Evolutionary conservation across 1,284 basidiomycete genomes (phyloP).

Genomic region (Ganoderma lucidum): DNA sequence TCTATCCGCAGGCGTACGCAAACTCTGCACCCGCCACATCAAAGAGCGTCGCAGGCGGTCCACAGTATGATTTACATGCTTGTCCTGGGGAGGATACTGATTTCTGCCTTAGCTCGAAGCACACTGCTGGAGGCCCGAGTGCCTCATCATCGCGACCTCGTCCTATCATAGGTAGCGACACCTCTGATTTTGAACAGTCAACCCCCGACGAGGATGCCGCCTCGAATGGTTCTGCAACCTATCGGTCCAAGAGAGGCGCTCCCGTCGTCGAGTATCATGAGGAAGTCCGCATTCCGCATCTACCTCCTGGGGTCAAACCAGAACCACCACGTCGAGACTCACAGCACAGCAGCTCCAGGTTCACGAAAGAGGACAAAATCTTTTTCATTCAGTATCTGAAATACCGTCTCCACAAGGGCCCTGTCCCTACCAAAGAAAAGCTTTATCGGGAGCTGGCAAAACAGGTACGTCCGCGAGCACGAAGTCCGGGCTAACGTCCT

Average conservation of each 20-base stretch:
- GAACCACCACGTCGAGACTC: conserved; percentile 9
- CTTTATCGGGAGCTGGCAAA: conserved; percentile 18
- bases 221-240: background rate
- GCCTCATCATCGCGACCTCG: background rate
- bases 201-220: background rate
- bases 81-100: background rate
- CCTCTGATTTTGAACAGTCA: background rate
- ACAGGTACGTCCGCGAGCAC: conserved; percentile 7
- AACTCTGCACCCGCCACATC: background rate
- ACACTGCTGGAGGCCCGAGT: background rate
- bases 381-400: conserved; percentile 21
- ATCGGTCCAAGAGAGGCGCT: conserved; percentile 10
- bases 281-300: conserved; percentile 12
- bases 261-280: conserved; percentile 18
- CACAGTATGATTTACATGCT: background rate
- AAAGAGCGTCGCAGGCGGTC: too few species aligned
- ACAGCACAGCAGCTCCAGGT: background rate
- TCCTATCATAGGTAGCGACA: background rate
- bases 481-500: background rate
- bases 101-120: background rate
- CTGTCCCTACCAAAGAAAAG: background rate
- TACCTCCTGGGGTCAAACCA: conserved; percentile 9
- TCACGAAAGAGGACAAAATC: conserved; percentile 16
- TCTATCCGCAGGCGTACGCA: background rate
- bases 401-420: conserved; percentile 18